Conservation (phyloP, 495 filamentous ascomycete genomes). For the Aspergillus mulundensis region DNA sequence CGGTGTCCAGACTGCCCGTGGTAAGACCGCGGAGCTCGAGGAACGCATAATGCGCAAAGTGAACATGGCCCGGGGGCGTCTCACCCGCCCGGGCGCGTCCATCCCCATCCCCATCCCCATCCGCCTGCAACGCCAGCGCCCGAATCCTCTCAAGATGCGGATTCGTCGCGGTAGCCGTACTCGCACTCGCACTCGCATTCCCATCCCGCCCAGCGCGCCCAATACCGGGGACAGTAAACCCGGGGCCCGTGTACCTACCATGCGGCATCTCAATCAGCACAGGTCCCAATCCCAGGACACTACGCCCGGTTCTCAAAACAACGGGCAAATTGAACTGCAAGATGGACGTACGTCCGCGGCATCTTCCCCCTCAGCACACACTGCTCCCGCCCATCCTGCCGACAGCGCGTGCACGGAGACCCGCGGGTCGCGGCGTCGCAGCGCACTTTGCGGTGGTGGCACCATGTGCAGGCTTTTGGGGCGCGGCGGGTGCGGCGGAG, state of each 20-base stretch:
- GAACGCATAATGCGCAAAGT: constrained; percentile 33
- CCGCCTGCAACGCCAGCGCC: constrained; percentile 3
- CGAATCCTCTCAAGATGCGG: constrained; percentile 11
- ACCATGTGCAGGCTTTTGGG: constrained; percentile 45
- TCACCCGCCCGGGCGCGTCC: background rate
- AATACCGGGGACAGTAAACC: too few relatives aligned
- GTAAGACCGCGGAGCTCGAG: constrained; percentile 30
- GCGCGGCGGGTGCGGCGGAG: constrained; percentile 34
- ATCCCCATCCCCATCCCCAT: background rate
- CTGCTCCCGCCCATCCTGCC: constrained; percentile 36
- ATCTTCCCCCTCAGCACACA: constrained; percentile 31
- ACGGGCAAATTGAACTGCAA: constrained; percentile 6
- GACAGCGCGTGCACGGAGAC: constrained; percentile 48
- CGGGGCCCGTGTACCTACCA: too few relatives aligned
- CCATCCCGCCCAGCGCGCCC: too few relatives aligned
- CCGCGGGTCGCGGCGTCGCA: constrained; percentile 48
- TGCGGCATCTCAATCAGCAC: too few relatives aligned
- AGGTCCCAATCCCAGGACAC: too few relatives aligned
- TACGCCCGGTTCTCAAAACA: background rate
- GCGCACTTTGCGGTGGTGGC: constrained; percentile 48
- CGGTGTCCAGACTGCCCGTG: constrained; percentile 27
- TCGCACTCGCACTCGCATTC: too few relatives aligned
- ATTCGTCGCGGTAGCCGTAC: constrained; percentile 9
- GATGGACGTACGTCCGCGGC: constrained; percentile 23
- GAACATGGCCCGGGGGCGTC: constrained; percentile 11